phyloP scores from a whole-genome alignment of 176 grass and related monocot species.

The Urochloa ruziziensis region DNA sequence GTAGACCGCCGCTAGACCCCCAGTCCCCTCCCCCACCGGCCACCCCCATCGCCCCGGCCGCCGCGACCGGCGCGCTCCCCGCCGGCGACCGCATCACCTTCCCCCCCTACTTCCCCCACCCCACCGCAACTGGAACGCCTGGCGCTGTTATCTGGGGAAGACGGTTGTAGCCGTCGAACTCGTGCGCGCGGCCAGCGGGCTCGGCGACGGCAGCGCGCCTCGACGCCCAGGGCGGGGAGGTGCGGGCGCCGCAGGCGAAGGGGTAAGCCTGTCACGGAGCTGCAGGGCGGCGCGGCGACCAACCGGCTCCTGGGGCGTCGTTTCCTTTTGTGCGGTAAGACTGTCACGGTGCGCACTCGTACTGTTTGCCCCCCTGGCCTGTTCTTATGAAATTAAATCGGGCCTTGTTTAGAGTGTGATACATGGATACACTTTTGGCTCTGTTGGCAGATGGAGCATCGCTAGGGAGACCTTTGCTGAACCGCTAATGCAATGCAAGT shows the following conservation, averaged over 20 bases:
- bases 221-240: neutral
- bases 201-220: neutral
- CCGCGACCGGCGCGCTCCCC: neutral
- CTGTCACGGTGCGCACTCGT: neutral
- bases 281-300: neutral
- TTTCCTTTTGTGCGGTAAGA: neutral
- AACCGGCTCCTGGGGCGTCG: neutral
- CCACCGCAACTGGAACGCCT: neutral
- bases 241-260: neutral
- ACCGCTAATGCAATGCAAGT: neutral
- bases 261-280: neutral
- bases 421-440: neutral
- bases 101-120: neutral
- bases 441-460: neutral
- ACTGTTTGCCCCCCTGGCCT: neutral
- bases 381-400: neutral
- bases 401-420: neutral
- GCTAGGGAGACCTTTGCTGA: neutral
- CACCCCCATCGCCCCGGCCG: slow-evolving; percentile 9
- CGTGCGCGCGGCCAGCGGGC: neutral
- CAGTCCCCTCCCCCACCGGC: neutral
- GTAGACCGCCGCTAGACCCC: slow-evolving; percentile 24
- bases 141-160: neutral
- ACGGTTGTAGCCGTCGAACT: neutral
- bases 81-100: too few relatives aligned